Evolutionary conservation across 2,329 filamentous ascomycete genomes (phyloP), one percentile per base, ranked within the genome.

Genomic region (Exophiala mesophila): DNA sequence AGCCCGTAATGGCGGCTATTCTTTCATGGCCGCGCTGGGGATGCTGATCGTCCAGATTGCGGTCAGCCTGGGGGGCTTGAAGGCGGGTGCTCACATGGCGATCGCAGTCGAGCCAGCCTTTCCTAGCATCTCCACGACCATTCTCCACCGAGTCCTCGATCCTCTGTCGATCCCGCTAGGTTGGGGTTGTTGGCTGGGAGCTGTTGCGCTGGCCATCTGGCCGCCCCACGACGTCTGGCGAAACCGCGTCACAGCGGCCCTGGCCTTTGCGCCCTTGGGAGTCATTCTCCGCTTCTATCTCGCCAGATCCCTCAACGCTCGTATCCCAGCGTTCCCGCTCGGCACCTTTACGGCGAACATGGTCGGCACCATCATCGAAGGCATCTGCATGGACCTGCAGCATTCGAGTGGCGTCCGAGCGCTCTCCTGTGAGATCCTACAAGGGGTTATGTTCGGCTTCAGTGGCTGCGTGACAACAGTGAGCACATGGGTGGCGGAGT

Each of bases 281-380:
- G 85, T 81, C 42, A 64, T 94, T 0, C 58, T 71, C 0, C 76
- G 88, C 2, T 92, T 85, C 66, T 87, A 85, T 59, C 61, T 75
- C 1, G 82, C 82, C 0, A 59, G 82, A 5, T 63, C 70, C 26
- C 73, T 94, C 15, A 94, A 94, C 55, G 68, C 72, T 0, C 68
- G 76, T 12, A 55, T 77, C 0, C 59, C 76, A 0, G 68, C 73
- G 0, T 94, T 94, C 53, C 88, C 88, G 0, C 61, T 94, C 0
- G 88, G 88, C 5, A 94, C 88, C 0, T 94, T 94, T 55, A 65
- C 68, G 0, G 85, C 82, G 33, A 94, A 94, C 55, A 66, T 89
- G 2, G 59, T 80, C 9, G 88, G 87, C 12, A 87, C 85, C 0
- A 74, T 72, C 0, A 63, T 92, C 13, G 62, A 90, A 26, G 87